A percentile compares a stretch with the other conserved stretches of the same genome.
Evolutionary conservation across 768 basidiomycete species (phyloP).

Genomic region (Psilocybe subaeruginosa): DNA sequence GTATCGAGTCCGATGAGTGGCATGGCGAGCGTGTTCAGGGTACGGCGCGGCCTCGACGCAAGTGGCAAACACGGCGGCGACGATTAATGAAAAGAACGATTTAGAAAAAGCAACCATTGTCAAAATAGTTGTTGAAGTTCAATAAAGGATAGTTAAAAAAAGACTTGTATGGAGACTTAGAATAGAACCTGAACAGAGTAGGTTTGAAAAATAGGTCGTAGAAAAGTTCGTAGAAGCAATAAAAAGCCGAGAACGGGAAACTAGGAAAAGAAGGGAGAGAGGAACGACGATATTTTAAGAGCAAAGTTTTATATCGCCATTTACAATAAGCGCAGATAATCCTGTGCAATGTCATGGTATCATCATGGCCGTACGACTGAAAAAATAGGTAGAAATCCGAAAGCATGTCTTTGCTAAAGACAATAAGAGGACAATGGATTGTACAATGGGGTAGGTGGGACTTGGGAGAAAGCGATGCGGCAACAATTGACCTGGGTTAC

Average conservation of each 20-base stretch:
- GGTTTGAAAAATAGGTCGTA: too few species aligned
- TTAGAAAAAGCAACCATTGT: constrained; percentile 30
- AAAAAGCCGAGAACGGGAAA: neutral
- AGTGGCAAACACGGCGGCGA: constrained; percentile 26
- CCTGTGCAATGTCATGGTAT: neutral
- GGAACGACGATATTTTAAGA: neutral
- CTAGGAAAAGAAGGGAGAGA: neutral
- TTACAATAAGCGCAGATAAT: constrained; percentile 21
- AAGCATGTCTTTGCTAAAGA: neutral
- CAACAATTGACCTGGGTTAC: too few species aligned
- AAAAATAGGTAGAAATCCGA: constrained; percentile 15
- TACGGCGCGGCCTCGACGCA: constrained; percentile 32
- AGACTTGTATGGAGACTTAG: too few species aligned
- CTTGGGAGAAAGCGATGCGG: neutral
- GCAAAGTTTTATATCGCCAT: neutral
- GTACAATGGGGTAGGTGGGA: neutral
- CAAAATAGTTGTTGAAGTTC: constrained; percentile 19
- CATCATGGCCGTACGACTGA: constrained; percentile 54
- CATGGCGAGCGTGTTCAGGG: constrained; percentile 30
- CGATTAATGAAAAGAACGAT: constrained; percentile 27
- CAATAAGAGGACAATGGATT: neutral
- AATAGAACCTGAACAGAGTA: too few species aligned
- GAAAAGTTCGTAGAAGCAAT: too few species aligned
- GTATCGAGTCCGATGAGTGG: constrained; percentile 31
- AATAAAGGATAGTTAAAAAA: neutral